These are phyloP conservation scores for Entamoeba histolytica DNA, from an alignment of 208 protist species.

Conservation along the genomic window DNA sequence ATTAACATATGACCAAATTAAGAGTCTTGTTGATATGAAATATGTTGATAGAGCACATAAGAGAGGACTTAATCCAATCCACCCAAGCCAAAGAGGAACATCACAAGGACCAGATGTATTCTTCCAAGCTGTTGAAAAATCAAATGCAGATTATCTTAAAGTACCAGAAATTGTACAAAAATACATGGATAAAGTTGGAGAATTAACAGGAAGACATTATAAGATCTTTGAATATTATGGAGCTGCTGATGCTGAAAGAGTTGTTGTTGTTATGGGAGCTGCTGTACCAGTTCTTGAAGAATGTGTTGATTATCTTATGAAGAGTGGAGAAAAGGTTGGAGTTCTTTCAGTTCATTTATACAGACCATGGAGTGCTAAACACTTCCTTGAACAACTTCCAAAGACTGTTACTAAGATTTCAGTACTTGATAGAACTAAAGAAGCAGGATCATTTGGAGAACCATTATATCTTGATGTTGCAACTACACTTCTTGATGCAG, in stretches of 20 bases:
- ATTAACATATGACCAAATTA: constrained; percentile 11
- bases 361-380: constrained; percentile 33
- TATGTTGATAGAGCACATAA: constrained; percentile 18
- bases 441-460: constrained; percentile 33
- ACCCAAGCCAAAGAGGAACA: constrained; percentile 34
- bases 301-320: constrained; percentile 27
- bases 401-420: constrained; percentile 28
- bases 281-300: constrained; percentile 26
- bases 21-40: constrained; percentile 14
- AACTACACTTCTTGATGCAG: not conserved
- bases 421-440: constrained; percentile 45
- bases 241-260: constrained; percentile 29
- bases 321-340: constrained; percentile 42
- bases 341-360: constrained; percentile 43
- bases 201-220: constrained; percentile 38
- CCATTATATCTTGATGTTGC: constrained; percentile 49
- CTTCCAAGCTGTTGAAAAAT: constrained; percentile 39
- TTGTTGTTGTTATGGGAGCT: constrained; percentile 43
- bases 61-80: constrained; percentile 29
- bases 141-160: constrained; percentile 31
- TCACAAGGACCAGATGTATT: constrained; percentile 37
- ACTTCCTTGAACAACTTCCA: constrained; percentile 35
- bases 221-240: constrained; percentile 43
- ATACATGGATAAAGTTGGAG: constrained; percentile 24
- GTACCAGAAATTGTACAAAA: constrained; percentile 33